Conservation (phyloP, 2,329 filamentous ascomycete species). For the Sporothrix phasma region DNA sequence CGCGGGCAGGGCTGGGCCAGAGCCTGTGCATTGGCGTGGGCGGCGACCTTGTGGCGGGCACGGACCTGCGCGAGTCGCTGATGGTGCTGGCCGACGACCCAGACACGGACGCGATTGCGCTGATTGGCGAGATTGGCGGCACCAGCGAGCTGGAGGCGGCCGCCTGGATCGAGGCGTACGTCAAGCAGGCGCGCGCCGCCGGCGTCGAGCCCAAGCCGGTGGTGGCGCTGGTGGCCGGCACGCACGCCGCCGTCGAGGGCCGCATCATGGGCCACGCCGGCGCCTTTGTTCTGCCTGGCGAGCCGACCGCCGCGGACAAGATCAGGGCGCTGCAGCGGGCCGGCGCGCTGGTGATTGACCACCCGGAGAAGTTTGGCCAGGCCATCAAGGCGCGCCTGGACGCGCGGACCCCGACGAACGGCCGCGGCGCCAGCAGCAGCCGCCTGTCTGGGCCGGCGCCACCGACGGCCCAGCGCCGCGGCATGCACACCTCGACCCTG, state of each 20-base stretch:
- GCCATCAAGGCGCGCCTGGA: slow-evolving; percentile 54
- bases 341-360: slow-evolving; percentile 61
- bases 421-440: slow-evolving; percentile 8
- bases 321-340: slow-evolving; percentile 54
- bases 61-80: slow-evolving; percentile 61
- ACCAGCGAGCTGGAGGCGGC: slow-evolving; percentile 61
- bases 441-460: slow-evolving; percentile 20
- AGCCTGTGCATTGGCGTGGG: slow-evolving; percentile 70
- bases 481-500: slow-evolving; percentile 36
- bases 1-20: slow-evolving; percentile 64
- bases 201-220: slow-evolving; percentile 57
- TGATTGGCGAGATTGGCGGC: slow-evolving; percentile 65
- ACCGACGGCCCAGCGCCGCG: slow-evolving; percentile 31
- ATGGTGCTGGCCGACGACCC: slow-evolving; percentile 55
- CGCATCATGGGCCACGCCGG: slow-evolving; percentile 73
- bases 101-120: slow-evolving; percentile 60
- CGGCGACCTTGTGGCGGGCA: slow-evolving; percentile 65
- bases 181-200: slow-evolving; percentile 43
- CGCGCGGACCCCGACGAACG: neutral
- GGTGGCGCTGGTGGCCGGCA: slow-evolving; percentile 59
- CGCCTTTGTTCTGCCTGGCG: slow-evolving; percentile 58
- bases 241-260: slow-evolving; percentile 51
- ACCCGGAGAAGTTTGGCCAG: slow-evolving; percentile 64
- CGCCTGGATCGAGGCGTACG: slow-evolving; percentile 61
- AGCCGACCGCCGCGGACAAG: slow-evolving; percentile 56